Conservation (phyloP, 129 eudicot species). For the Scalesia atractyloides region DNA sequence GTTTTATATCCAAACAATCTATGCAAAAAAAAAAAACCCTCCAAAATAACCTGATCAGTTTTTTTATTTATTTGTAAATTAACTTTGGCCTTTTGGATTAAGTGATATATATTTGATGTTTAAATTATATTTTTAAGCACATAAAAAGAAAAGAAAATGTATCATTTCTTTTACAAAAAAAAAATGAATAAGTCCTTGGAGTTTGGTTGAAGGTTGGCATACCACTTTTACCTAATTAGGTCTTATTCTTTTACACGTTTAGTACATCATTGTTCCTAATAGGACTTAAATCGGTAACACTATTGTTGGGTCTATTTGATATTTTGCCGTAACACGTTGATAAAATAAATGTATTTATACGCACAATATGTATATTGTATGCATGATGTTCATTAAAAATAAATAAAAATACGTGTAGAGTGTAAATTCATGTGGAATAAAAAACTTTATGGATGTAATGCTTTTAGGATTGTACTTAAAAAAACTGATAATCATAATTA, state of each 20-base stretch:
- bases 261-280: neutral
- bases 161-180: neutral
- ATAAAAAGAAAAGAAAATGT: neutral
- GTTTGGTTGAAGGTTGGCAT: conserved; percentile 39
- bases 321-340: neutral
- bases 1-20: no score
- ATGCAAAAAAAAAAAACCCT: no score
- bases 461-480: no score
- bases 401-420: neutral
- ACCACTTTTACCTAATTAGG: conserved; percentile 34
- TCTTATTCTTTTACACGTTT: conserved; percentile 13
- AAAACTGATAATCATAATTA: no score
- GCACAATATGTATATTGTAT: neutral
- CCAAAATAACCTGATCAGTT: no score
- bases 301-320: neutral
- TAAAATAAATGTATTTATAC: neutral
- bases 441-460: neutral
- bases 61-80: no score
- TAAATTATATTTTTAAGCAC: neutral
- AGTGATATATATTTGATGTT: no score
- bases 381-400: neutral
- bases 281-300: neutral
- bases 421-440: neutral
- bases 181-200: conserved; percentile 1
- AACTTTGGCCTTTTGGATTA: no score